Evolutionary conservation across 306 rosid genomes (phyloP).

Genomic region (Cicer arietinum): DNA sequence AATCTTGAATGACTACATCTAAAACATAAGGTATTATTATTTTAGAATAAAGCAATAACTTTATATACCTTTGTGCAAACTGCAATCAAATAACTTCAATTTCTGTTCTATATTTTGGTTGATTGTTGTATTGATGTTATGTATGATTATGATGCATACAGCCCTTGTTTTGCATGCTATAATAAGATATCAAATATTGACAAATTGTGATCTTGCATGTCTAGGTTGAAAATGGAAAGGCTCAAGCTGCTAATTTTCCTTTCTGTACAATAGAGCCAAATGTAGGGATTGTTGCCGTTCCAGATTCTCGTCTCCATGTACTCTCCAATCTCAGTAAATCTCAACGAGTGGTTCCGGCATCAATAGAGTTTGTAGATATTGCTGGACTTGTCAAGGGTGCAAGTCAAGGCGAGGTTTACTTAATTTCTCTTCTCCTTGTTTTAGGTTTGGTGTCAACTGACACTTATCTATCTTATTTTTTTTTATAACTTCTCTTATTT

Average conservation of each 20-base stretch:
- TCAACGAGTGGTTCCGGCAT: slow-evolving; percentile 84
- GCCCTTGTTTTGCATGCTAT: slow-evolving; percentile 26
- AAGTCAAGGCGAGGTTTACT: slow-evolving; percentile 93
- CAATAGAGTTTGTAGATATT: slow-evolving; percentile 94
- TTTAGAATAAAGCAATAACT: slow-evolving; percentile 19
- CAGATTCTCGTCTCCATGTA: slow-evolving; percentile 83
- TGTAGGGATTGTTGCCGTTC: slow-evolving; percentile 97
- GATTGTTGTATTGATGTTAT: slow-evolving; percentile 36
- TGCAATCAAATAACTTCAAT: slow-evolving; percentile 9
- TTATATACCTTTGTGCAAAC: background rate
- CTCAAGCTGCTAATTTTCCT: slow-evolving; percentile 98
- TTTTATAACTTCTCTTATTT: background rate
- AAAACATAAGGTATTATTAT: background rate
- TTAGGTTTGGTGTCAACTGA: slow-evolving; percentile 31
- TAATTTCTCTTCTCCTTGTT: slow-evolving; percentile 15
- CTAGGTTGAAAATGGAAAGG: slow-evolving; percentile 98
- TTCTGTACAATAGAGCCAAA: slow-evolving; percentile 99
- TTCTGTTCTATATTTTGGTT: slow-evolving; percentile 28
- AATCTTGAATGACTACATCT: slow-evolving; percentile 24
- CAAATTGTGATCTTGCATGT: slow-evolving; percentile 37
- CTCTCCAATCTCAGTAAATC: slow-evolving; percentile 96
- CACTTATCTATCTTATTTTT: slow-evolving; percentile 2
- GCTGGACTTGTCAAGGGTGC: slow-evolving; percentile 99
- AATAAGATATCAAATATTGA: slow-evolving; percentile 35
- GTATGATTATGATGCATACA: slow-evolving; percentile 11